Evolutionary conservation across 2,329 filamentous ascomycete species (phyloP), one percentile per base, ranked within the genome.

Genomic region (Mycosphaerella arachidis): DNA sequence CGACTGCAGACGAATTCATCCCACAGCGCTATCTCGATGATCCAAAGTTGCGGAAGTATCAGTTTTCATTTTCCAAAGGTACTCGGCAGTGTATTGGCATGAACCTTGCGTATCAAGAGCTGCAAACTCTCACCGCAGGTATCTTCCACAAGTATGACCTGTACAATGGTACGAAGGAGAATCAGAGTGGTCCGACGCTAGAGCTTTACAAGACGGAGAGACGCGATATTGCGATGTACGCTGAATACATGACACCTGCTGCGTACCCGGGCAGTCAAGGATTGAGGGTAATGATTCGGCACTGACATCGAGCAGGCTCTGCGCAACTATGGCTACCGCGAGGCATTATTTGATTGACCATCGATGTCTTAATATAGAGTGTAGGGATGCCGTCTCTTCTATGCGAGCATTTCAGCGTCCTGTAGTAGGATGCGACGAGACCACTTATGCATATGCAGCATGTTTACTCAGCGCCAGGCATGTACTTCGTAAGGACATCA

Each of bases 1-100:
- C 67, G 4, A 68, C 73, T 51, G 68, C 67, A 9, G 71, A 74
- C 31, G 57, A 56, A 1, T 75, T 74, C 61, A 53, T 68, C 5
- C 73, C 73, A 1, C 73, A 75, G 56, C 59, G 72, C 3, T 75
- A 72, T 71, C 50, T 75, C 50, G 57, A 52, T 10, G 48, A 55
- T 27, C 43, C 43, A 31, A 37, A 53, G 12, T 46, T 64, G 16
- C 56, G 46, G 40, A 29, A 48, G 12, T 37, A 55, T 3, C 54
- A 48, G 8, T 59, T 56, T 48, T 57, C 60, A 30, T 63, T 60
- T 52, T 63, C 58, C 3, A 56, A 59, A 33, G 60, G 63, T 20
- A 48, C 54, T 7, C 54, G 63, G n/a, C 29, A 54, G 10, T 63
- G 57, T 52, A 37, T 63, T 10, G 57, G 63, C 33, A 58, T 56